A percentile compares a stretch with the other conserved stretches of the same genome.
phyloP scores from a whole-genome alignment of 1,284 basidiomycete species.

The Boletellus deceptivus region DNA sequence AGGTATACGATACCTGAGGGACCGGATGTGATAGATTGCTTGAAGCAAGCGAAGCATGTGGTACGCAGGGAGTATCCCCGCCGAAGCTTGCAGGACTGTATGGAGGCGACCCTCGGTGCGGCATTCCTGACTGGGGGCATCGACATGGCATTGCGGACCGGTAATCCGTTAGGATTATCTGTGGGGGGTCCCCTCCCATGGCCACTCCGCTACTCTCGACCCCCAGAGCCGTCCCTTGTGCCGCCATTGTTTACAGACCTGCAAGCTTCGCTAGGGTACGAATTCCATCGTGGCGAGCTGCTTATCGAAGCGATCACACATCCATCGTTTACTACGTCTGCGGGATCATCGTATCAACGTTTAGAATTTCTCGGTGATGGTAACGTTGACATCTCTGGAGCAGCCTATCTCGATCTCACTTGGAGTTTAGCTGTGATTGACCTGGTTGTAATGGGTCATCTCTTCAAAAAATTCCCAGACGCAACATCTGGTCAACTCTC shows the following conservation, averaged over 20 bases:
- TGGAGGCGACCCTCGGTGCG: conserved; percentile 80
- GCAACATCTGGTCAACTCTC: conserved; percentile 76
- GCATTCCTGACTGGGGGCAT: conserved; percentile 71
- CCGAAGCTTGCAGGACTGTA: conserved; percentile 78
- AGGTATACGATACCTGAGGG: conserved; percentile 46
- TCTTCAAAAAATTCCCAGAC: conserved; percentile 65
- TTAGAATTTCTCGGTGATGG: conserved; percentile 86
- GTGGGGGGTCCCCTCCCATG: conserved; percentile 70
- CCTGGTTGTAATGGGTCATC: conserved; percentile 68
- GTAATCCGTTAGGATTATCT: conserved; percentile 61
- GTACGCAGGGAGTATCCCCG: conserved; percentile 49
- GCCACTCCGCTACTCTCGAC: conserved; percentile 48
- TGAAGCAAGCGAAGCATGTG: conserved; percentile 29
- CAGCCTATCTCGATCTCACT: conserved; percentile 11
- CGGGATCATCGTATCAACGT: conserved; percentile 72
- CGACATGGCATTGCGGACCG: conserved; percentile 60
- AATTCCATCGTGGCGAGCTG: conserved; percentile 60
- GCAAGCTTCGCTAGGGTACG: conserved; percentile 67
- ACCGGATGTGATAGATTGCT: conserved; percentile 30
- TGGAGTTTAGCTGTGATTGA: conserved; percentile 64
- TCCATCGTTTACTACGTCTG: conserved; percentile 61
- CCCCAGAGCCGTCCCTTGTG: conserved; percentile 33
- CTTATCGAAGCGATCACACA: conserved; percentile 79
- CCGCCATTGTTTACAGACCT: conserved; percentile 53
- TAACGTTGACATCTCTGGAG: conserved; percentile 34